Evolutionary conservation across 768 basidiomycete species (phyloP).

Genomic region (Suillus subalutaceus): DNA sequence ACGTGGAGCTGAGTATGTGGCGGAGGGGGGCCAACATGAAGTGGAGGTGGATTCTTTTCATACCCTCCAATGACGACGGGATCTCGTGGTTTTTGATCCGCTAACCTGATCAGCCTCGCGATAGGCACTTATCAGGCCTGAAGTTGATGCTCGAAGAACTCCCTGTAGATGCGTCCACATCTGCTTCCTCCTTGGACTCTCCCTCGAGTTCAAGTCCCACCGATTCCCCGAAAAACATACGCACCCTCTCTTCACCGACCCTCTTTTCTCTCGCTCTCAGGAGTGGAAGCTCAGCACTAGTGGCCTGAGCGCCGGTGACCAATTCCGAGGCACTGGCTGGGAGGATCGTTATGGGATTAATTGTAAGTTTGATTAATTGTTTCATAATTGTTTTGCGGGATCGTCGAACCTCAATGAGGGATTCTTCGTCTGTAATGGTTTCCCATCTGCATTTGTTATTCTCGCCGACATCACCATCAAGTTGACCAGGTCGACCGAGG

Average conservation of each 20-base stretch:
- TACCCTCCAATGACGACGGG: background rate
- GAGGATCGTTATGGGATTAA: constrained; percentile 93
- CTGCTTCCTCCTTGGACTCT: background rate
- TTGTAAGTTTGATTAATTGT: constrained; percentile 54
- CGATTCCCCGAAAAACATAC: constrained; percentile 31
- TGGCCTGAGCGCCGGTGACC: constrained; percentile 80
- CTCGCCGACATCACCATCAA: background rate
- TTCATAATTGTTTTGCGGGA: background rate
- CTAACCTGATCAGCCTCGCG: constrained; percentile 42
- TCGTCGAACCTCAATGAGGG: background rate
- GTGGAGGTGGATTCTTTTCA: background rate
- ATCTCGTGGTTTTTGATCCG: background rate
- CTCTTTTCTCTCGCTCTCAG: constrained; percentile 70
- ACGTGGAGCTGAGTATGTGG: background rate
- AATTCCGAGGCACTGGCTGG: constrained; percentile 86
- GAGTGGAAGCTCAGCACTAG: constrained; percentile 91
- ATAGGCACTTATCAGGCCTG: constrained; percentile 89
- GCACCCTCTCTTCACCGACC: constrained; percentile 70
- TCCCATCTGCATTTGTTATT: background rate
- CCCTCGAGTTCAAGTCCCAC: constrained; percentile 19
- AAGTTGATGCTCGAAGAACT: constrained; percentile 55
- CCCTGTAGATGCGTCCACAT: background rate
- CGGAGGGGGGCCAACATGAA: background rate
- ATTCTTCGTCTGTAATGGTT: background rate
- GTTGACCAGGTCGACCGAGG: background rate